phyloP scores from a whole-genome alignment of 352 stramenopile genomes.

The Hyphochytrium catenoides region DNA sequence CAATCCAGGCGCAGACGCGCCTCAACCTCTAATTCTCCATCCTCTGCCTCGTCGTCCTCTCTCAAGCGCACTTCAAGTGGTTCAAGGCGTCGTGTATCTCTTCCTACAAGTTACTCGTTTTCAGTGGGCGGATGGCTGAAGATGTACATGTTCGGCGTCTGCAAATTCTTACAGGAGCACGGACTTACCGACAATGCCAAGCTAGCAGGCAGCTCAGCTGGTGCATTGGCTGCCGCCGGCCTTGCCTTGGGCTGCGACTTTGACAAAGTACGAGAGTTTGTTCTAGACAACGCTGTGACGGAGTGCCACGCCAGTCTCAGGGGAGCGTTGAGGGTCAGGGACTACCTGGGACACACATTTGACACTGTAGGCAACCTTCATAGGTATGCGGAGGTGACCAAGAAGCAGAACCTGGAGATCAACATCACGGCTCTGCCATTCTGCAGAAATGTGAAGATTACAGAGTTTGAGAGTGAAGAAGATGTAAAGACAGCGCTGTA shows the following conservation, averaged over 20 bases:
- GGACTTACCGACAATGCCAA: conserved; percentile 18
- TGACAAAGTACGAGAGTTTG: conserved; percentile 30
- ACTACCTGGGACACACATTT: conserved; percentile 32
- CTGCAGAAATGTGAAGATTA: conserved; percentile 40
- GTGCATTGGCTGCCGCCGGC: conserved; percentile 34
- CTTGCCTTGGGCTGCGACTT: conserved; percentile 42
- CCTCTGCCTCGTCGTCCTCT: too few species aligned
- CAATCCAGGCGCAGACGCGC: too few species aligned
- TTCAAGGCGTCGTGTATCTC: too few species aligned
- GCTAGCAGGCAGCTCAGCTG: conserved; percentile 49
- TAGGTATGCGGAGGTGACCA: conserved; percentile 23
- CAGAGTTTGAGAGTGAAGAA: conserved; percentile 27
- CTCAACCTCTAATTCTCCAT: too few species aligned
- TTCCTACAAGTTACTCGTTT: conserved; percentile 39
- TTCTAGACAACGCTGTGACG: conserved; percentile 24
- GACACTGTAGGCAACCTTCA: conserved; percentile 15
- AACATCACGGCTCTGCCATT: conserved; percentile 8
- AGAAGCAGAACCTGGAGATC: conserved; percentile 3
- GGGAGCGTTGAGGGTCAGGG: conserved; percentile 32
- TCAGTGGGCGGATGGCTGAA: conserved; percentile 60
- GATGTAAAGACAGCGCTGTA: conserved; percentile 32
- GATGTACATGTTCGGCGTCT: conserved; percentile 60
- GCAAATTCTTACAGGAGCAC: conserved; percentile 47
- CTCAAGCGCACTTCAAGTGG: too few species aligned
- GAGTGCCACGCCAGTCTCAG: conserved; percentile 20